phyloP scores from a whole-genome alignment of 306 rosid species.

The Trifolium dubium region DNA sequence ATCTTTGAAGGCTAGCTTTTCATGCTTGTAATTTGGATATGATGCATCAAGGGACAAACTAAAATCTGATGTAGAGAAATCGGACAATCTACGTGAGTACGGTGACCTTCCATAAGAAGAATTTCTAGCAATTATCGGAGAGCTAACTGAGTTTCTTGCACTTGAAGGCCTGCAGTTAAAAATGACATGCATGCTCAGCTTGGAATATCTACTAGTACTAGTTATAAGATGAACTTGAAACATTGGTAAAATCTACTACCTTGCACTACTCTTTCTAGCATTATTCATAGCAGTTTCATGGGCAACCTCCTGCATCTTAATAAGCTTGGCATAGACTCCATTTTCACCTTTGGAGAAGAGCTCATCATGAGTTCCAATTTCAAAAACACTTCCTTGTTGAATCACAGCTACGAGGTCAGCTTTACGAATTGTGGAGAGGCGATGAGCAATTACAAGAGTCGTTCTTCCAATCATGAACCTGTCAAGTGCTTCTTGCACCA shows the following conservation, averaged over 20 bases:
- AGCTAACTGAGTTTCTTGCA: slow-evolving; percentile 99
- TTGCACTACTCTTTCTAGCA: slow-evolving; percentile 98
- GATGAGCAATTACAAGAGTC: slow-evolving; percentile 96
- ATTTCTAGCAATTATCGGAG: slow-evolving; percentile 93
- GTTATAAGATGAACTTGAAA: slow-evolving; percentile 17
- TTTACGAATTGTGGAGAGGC: slow-evolving; percentile 95
- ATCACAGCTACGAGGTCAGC: slow-evolving; percentile 97
- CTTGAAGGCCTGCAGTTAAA: slow-evolving; percentile 86
- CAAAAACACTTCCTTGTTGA: slow-evolving; percentile 91
- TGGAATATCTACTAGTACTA: not conserved
- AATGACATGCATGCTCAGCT: slow-evolving; percentile 25
- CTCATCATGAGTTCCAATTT: slow-evolving; percentile 96
- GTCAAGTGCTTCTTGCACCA: slow-evolving; percentile 98
- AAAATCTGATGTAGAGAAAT: slow-evolving; percentile 95
- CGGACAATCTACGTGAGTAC: slow-evolving; percentile 94
- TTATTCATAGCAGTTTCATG: slow-evolving; percentile 89
- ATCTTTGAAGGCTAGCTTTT: slow-evolving; percentile 89
- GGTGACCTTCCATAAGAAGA: slow-evolving; percentile 98
- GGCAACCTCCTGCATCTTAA: slow-evolving; percentile 88
- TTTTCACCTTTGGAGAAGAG: slow-evolving; percentile 84
- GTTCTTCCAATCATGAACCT: slow-evolving; percentile 98
- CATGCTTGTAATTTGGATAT: slow-evolving; percentile 78
- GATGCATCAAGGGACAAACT: slow-evolving; percentile 85
- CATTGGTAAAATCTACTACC: slow-evolving; percentile 49
- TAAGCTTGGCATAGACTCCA: slow-evolving; percentile 94